These are phyloP conservation scores for Cercospora sesami DNA, from an alignment of 2,329 filamentous ascomycete genomes.

Conservation along the genomic window DNA sequence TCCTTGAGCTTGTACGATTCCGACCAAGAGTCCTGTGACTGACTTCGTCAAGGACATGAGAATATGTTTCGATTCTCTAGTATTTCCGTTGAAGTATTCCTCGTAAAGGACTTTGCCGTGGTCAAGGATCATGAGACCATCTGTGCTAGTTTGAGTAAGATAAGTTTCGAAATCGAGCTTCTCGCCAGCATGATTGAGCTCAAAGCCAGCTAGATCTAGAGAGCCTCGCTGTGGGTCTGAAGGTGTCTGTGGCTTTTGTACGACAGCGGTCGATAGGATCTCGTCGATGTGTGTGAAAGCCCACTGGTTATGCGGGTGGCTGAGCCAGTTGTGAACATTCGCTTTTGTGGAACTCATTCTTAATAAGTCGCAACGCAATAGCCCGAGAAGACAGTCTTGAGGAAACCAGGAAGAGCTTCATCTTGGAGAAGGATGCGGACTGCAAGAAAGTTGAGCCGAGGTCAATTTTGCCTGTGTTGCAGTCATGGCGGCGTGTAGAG, in stretches of 20 bases:
- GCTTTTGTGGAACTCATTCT: slow-evolving; percentile 4
- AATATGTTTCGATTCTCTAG: slow-evolving; percentile 26
- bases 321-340: slow-evolving; percentile 29
- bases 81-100: slow-evolving; percentile 27
- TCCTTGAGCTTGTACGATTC: slow-evolving; percentile 27
- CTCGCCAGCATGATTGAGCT: slow-evolving; percentile 15
- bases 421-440: background rate
- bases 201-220: slow-evolving; percentile 20
- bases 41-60: slow-evolving; percentile 34
- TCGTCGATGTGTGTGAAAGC: slow-evolving; percentile 31
- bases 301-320: slow-evolving; percentile 26
- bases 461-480: background rate
- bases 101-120: slow-evolving; percentile 28
- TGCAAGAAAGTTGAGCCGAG: background rate
- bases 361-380: background rate
- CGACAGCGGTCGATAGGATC: slow-evolving; percentile 22
- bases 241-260: slow-evolving; percentile 16
- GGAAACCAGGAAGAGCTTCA: background rate
- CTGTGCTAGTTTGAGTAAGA: slow-evolving; percentile 23
- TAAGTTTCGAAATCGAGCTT: slow-evolving; percentile 20
- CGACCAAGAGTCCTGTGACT: slow-evolving; percentile 26
- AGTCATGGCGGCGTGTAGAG: background rate
- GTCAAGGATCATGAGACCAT: slow-evolving; percentile 30
- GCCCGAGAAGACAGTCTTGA: too few species aligned
- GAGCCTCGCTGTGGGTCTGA: background rate